Percentiles rank a stretch among this genome's conserved stretches.
phyloP scores from a whole-genome alignment of 164 flowering plant genomes.

The Malania oleifera region DNA sequence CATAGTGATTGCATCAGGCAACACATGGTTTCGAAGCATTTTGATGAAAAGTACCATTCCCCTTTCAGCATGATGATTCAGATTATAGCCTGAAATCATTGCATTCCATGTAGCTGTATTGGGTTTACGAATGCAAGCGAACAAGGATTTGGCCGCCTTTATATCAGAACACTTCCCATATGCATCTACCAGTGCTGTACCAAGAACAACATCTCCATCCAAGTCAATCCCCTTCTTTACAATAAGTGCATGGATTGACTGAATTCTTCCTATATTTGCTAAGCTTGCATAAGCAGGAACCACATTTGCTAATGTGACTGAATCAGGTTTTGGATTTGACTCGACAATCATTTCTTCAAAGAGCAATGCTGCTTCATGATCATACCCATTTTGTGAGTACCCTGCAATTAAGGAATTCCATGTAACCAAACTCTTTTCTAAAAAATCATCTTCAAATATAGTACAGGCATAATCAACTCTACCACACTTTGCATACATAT shows the following conservation, averaged over 20 bases:
- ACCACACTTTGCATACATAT: constrained; percentile 36
- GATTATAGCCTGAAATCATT: constrained; percentile 25
- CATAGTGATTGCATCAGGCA: constrained; percentile 31
- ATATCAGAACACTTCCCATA: constrained; percentile 36
- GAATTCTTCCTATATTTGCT: constrained; percentile 14
- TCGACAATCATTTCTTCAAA: constrained; percentile 21
- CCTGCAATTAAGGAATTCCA: constrained; percentile 38
- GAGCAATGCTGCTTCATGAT: constrained; percentile 24
- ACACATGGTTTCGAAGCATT: constrained; percentile 19
- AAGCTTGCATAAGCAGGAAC: constrained; percentile 31
- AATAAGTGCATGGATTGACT: constrained; percentile 25
- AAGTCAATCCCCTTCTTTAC: constrained; percentile 28
- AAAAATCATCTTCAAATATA: constrained; percentile 30
- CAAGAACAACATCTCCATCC: constrained; percentile 28
- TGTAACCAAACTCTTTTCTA: constrained; percentile 31
- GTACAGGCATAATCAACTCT: constrained; percentile 25
- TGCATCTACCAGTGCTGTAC: constrained; percentile 36
- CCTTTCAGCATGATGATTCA: constrained; percentile 16
- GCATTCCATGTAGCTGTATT: constrained; percentile 34
- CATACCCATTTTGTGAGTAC: constrained; percentile 34
- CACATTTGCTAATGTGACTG: constrained; percentile 36
- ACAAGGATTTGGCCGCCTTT: constrained; percentile 24
- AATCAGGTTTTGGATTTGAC: constrained; percentile 26
- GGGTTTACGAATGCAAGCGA: constrained; percentile 19
- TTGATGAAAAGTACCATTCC: constrained; percentile 21